Base-by-base conservation (phyloP, 768 basidiomycete species). In the Mycena kentingensis region DNA sequence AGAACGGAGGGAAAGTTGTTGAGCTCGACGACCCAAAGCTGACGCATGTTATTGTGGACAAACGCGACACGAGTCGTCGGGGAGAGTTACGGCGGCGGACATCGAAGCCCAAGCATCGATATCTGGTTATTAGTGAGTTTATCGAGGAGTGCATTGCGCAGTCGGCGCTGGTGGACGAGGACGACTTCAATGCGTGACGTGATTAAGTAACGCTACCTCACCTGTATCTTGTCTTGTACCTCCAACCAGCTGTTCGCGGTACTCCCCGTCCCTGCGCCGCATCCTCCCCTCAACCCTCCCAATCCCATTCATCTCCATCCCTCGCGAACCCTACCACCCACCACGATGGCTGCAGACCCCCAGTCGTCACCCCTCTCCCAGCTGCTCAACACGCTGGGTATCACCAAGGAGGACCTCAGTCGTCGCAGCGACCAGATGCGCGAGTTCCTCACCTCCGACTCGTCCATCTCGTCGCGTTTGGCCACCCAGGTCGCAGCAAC, bases 41-140 rank as follows among this genome's bases (percentile, higher is more conserved):
- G 34, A 96, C 94, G 0, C 95, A 98, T 67, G 70, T 96, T 38
- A 74, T 97, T 35, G 65, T 94, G 47, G 89, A 94, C 71, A 89
- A 89, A 69, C 83, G 87, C 8, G 93, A 95, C 60, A 79, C 78
- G 42, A 84, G 81, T 57, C 82, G 92, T 31, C 83, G 90, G 48
- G 65, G 80, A 25, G 82, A 85, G 53, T 74, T 95, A 53, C 84
- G 86, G 63, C 81, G 80, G 61, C 79, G 78, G 41, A 90, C 90
- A 6, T 81, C 85, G 10, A 78, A 84, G 61, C 90, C 91, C 2
- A 92, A 89, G 70, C 81, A 85, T 22, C 83, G 90, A 41, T 81
- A 90, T 62, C 76, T 95, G 5, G 78, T 96, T 8, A 75, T 93
- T 47, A 76, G 85, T 0, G 88, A 90, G 54, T 97, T 82, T 67